Base-by-base conservation (phyloP, 768 basidiomycete species). In the Boletus huronensis region DNA sequence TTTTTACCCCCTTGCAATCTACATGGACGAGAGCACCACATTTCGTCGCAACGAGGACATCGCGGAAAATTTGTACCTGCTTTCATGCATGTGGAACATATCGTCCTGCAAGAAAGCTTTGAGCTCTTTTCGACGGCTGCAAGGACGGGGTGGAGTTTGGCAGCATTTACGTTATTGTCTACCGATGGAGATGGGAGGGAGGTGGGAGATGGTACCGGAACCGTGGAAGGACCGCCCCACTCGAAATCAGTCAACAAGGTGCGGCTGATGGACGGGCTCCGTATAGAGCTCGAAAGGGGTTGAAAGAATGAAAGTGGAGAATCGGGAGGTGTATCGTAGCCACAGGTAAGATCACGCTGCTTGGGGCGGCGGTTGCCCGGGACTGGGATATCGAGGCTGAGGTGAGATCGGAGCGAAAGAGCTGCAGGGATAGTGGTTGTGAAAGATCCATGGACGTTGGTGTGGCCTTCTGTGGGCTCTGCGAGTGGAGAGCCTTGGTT, bases 21-120 rank as follows among this genome's bases (percentile, higher is more conserved):
- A 64, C 85, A 87, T 29, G 79, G 68, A 50, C 85, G 74, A 25
- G 84, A 85, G 60, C 85, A 87, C 85, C 85, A 87, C 70, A 74
- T 78, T 29, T 77, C 76, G 23, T 74, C 69, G 58, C 85, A 87
- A 55, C 77, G 80, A 7, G 78, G 74, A 63, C 85, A 87, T n/a
- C 78, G 77, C 14, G 85, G 84, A 64, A 77, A 87, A 55, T 83
- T 80, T 14, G 70, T 66, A 0, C 85, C 85, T 1, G 63, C 48
- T 62, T 79, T 83, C 32, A 68, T 69, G 62, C 85, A 87, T 1
- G 81, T 75, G 10, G 79, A 75, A 53, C 85, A 87, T 32, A 65
- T 59, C 11, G 70, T 62, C 35, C 67, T 69, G 25, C 61, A 62
- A 44, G 81, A 78, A 47, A 87, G 66, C 61, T 70, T 80, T 5